Conservation (phyloP, 495 filamentous ascomycete species). For the Penicillium taxi region DNA sequence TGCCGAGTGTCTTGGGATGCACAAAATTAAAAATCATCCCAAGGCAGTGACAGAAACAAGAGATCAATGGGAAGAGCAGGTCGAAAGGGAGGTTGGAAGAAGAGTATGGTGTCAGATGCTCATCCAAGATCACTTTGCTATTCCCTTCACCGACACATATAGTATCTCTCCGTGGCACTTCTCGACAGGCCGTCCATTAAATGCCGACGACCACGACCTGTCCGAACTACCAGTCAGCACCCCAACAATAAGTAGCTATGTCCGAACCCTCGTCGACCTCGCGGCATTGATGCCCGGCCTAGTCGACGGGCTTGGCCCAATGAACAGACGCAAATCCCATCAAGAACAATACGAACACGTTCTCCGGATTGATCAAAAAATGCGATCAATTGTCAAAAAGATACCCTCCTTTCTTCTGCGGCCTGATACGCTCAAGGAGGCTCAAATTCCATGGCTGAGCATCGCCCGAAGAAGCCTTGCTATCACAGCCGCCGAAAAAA, state of each 20-base stretch:
- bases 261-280: constrained; percentile 30
- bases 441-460: constrained; percentile 30
- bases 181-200: constrained; percentile 29
- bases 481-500: constrained; percentile 41
- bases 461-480: constrained; percentile 35
- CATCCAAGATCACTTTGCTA: constrained; percentile 43
- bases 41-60: constrained; percentile 12
- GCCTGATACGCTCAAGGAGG: constrained; percentile 19
- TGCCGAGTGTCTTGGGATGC: constrained; percentile 30
- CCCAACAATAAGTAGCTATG: constrained; percentile 35
- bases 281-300: constrained; percentile 35
- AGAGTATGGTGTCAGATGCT: constrained; percentile 40
- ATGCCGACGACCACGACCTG: constrained; percentile 36
- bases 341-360: constrained; percentile 38
- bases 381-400: constrained; percentile 30
- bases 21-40: constrained; percentile 22
- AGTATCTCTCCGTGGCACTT: constrained; percentile 36
- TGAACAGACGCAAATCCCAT: constrained; percentile 22
- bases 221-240: constrained; percentile 18
- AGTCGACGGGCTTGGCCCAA: constrained; percentile 30
- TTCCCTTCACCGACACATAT: constrained; percentile 42
- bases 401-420: constrained; percentile 27
- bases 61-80: constrained; percentile 21
- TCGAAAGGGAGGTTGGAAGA: constrained; percentile 33
- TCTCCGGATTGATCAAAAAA: constrained; percentile 32